A percentile compares a stretch with the other conserved stretches of the same genome.
phyloP scores from a whole-genome alignment of 164 flowering plant genomes.

The Hamamelis virginiana region DNA sequence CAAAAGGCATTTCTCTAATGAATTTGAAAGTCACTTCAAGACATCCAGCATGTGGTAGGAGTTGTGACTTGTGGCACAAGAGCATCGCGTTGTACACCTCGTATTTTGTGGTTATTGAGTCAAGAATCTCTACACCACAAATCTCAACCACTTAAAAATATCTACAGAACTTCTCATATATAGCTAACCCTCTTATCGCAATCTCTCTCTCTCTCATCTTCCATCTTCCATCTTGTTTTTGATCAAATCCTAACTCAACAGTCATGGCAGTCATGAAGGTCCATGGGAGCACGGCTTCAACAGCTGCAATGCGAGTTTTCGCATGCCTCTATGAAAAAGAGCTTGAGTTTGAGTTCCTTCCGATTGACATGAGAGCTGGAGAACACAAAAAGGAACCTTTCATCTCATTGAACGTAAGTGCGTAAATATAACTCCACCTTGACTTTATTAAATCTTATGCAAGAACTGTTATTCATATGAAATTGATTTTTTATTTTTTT shows the following conservation, averaged over 20 bases:
- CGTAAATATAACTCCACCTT: neutral
- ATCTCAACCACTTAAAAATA: too few relatives aligned
- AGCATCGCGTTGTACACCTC: too few relatives aligned
- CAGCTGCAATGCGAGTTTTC: conserved; percentile 27
- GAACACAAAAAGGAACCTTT: conserved; percentile 44
- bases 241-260: neutral
- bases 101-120: too few relatives aligned
- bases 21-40: too few relatives aligned
- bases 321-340: conserved; percentile 43
- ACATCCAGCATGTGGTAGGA: too few relatives aligned
- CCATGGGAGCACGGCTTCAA: conserved; percentile 27
- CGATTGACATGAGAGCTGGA: conserved; percentile 37
- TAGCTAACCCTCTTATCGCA: neutral
- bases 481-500: too few relatives aligned
- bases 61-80: too few relatives aligned
- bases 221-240: neutral
- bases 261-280: conserved; percentile 30
- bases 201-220: too few relatives aligned
- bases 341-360: conserved; percentile 43
- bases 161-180: neutral
- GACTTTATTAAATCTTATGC: neutral
- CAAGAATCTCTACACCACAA: too few relatives aligned
- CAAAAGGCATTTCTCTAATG: too few relatives aligned
- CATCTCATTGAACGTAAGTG: conserved; percentile 41
- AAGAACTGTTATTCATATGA: too few relatives aligned